A percentile compares a stretch with the other conserved stretches of the same genome.
phyloP scores from a whole-genome alignment of 441 rosid species.

The Codiaeum variegatum region DNA sequence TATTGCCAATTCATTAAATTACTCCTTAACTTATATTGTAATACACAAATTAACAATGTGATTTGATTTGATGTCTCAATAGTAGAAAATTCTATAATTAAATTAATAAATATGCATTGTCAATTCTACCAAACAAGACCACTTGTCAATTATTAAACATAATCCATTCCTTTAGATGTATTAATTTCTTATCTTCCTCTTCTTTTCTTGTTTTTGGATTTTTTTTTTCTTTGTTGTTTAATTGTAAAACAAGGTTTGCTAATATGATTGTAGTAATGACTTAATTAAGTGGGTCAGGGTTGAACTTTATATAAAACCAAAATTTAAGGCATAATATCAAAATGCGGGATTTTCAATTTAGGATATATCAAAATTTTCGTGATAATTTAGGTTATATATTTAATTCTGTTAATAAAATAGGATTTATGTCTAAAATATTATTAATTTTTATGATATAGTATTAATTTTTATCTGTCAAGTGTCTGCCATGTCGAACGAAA shows the following conservation, averaged over 20 bases:
- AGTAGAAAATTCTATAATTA: background rate
- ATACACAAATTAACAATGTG: too few species aligned
- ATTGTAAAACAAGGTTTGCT: background rate
- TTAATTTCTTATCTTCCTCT: background rate
- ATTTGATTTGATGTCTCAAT: background rate
- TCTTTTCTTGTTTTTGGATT: background rate
- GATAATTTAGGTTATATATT: too few species aligned
- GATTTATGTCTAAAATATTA: too few species aligned
- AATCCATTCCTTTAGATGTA: too few species aligned
- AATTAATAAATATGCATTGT: background rate
- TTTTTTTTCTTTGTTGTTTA: background rate
- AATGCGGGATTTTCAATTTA: too few species aligned
- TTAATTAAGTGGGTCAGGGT: background rate
- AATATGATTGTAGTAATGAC: background rate
- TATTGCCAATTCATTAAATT: too few species aligned
- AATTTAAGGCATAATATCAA: constrained; percentile 6
- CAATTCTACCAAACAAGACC: background rate
- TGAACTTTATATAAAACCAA: background rate
- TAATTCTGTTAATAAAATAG: too few species aligned
- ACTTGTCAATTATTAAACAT: constrained; percentile 8
- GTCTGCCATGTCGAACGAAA: too few species aligned
- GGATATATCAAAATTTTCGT: too few species aligned
- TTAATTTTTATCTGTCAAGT: too few species aligned
- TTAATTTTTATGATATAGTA: too few species aligned
- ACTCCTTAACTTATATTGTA: too few species aligned